Evolutionary conservation across 2,329 filamentous ascomycete species (phyloP).

Genomic region (Eutypella sp.): DNA sequence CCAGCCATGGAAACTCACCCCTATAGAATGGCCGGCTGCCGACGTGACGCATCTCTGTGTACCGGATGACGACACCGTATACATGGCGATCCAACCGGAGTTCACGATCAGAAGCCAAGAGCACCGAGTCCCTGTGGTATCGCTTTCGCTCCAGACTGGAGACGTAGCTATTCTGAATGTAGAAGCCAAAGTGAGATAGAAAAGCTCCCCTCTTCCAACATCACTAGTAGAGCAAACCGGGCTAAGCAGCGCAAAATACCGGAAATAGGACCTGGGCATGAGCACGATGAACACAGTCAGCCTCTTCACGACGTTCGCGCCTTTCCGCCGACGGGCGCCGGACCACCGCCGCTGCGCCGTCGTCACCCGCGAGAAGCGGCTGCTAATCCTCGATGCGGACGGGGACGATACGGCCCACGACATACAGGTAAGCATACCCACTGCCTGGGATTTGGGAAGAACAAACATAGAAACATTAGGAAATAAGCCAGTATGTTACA

Average conservation of each 20-base stretch:
- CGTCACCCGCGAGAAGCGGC: slow-evolving; percentile 21
- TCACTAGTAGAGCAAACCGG: background rate
- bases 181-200: slow-evolving; percentile 13
- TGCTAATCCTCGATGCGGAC: slow-evolving; percentile 17
- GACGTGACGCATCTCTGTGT: slow-evolving; percentile 15
- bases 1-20: slow-evolving; percentile 2
- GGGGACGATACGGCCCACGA: background rate
- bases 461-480: no score
- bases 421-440: slow-evolving; percentile 9
- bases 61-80: slow-evolving; percentile 9
- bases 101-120: slow-evolving; percentile 12
- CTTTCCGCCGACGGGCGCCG: slow-evolving; percentile 12
- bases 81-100: slow-evolving; percentile 16
- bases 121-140: slow-evolving; percentile 18
- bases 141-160: slow-evolving; percentile 12
- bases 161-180: slow-evolving; percentile 11
- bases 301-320: slow-evolving; percentile 25
- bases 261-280: slow-evolving; percentile 13
- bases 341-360: slow-evolving; percentile 13
- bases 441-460: no score
- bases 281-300: slow-evolving; percentile 14
- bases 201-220: background rate
- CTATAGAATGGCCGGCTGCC: slow-evolving; percentile 16
- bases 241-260: background rate
- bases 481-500: no score